A percentile compares a stretch with the other conserved stretches of the same genome.
These are phyloP conservation scores for Xerocomus brunneocitrinus DNA, from an alignment of 768 basidiomycete species.

Conservation along the genomic window DNA sequence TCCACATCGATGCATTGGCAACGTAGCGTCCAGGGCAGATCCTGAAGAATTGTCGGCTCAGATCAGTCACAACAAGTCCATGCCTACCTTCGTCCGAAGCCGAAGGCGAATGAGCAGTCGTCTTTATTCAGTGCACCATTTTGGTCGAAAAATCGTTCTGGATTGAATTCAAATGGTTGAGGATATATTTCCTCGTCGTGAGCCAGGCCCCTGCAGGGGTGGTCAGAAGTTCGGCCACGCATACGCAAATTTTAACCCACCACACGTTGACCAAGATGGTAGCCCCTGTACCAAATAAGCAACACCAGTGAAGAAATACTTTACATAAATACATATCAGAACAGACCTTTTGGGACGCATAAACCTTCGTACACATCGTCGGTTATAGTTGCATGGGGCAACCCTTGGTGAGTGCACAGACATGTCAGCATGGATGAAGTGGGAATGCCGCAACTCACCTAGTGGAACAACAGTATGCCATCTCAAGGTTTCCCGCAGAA, in stretches of 20 bases:
- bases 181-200: slow-evolving; percentile 36
- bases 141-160: slow-evolving; percentile 33
- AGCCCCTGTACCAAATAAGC: slow-evolving; percentile 7
- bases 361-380: slow-evolving; percentile 24
- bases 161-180: slow-evolving; percentile 38
- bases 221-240: not conserved
- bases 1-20: slow-evolving; percentile 26
- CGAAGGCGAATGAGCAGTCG: slow-evolving; percentile 14
- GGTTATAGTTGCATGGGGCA: slow-evolving; percentile 19
- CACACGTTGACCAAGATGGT: slow-evolving; percentile 23
- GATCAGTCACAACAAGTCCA: not conserved
- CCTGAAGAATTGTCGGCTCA: slow-evolving; percentile 6
- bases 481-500: slow-evolving; percentile 19
- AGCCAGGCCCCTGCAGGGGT: slow-evolving; percentile 33
- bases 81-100: slow-evolving; percentile 24
- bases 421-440: slow-evolving; percentile 1
- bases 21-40: slow-evolving; percentile 21
- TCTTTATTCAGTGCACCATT: slow-evolving; percentile 13
- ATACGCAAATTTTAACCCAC: slow-evolving; percentile 4
- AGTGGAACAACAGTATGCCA: slow-evolving; percentile 22
- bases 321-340: not conserved
- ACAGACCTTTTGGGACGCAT: slow-evolving; percentile 23
- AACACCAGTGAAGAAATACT: not conserved
- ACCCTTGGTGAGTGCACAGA: slow-evolving; percentile 5
- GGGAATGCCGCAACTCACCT: slow-evolving; percentile 12